phyloP scores from a whole-genome alignment of 1,284 basidiomycete genomes.

The Puccinia sorghi region DNA sequence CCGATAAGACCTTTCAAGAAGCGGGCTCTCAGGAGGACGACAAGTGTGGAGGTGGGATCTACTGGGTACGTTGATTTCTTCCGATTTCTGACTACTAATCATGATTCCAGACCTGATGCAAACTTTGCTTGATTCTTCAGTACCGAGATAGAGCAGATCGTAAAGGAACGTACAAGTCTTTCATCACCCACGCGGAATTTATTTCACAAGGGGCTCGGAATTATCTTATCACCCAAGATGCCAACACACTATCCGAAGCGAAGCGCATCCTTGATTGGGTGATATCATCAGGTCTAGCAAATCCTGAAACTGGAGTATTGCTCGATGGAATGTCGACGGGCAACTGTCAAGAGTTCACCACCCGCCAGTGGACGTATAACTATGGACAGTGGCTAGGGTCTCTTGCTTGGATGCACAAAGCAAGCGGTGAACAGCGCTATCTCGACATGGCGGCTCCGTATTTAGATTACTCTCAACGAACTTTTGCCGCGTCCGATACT shows the following conservation, averaged over 20 bases:
- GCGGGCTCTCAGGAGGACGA: constrained; percentile 5
- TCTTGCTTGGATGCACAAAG: constrained; percentile 44
- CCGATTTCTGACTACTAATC: not conserved
- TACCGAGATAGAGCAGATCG: constrained; percentile 20
- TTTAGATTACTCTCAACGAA: constrained; percentile 3
- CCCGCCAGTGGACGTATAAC: constrained; percentile 33
- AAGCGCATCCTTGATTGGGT: constrained; percentile 29
- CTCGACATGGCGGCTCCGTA: constrained; percentile 30
- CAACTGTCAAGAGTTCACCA: constrained; percentile 29
- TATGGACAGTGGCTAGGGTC: constrained; percentile 43
- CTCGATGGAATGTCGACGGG: constrained; percentile 8
- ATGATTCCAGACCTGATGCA: not conserved
- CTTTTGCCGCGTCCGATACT: constrained; percentile 22
- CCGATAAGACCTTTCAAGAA: constrained; percentile 32
- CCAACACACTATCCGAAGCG: not conserved
- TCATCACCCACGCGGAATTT: constrained; percentile 39
- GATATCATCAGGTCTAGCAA: constrained; percentile 39
- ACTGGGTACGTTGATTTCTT: constrained; percentile 33
- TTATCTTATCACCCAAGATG: constrained; percentile 22
- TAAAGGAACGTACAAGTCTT: constrained; percentile 27
- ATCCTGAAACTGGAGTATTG: constrained; percentile 11
- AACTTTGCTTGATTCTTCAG: not conserved
- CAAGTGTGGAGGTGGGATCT: constrained; percentile 44
- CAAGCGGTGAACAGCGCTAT: constrained; percentile 35
- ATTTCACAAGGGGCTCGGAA: constrained; percentile 37